Percentiles rank a stretch among this genome's conserved stretches.
Conservation (phyloP, 768 basidiomycete genomes). For the Psilocybe sp. region DNA sequence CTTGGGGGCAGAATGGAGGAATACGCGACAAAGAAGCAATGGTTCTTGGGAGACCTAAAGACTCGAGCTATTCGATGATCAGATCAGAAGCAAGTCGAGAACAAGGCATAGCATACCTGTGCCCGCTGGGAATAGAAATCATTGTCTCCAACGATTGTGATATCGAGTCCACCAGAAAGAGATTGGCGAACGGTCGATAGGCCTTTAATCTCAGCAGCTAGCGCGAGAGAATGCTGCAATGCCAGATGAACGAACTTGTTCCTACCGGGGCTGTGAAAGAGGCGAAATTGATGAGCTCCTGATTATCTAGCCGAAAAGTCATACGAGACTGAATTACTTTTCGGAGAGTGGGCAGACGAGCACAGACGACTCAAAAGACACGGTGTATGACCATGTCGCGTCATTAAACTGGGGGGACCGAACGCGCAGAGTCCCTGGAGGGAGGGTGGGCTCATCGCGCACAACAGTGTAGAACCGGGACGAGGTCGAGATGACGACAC, state of each 20-base stretch:
- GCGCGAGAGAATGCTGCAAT: conserved; percentile 69
- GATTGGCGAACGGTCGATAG: conserved; percentile 34
- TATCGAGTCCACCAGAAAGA: conserved; percentile 59
- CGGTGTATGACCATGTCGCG: conserved; percentile 73
- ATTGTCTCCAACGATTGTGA: conserved; percentile 89
- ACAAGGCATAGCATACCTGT: conserved; percentile 48
- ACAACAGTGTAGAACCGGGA: conserved; percentile 91
- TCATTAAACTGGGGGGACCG: conserved; percentile 89
- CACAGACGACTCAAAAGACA: conserved; percentile 37
- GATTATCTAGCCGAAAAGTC: conserved; percentile 2
- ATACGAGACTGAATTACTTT: conserved; percentile 34
- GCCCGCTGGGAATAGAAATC: conserved; percentile 96
- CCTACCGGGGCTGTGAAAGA: conserved; percentile 39
- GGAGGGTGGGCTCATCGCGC: conserved; percentile 28
- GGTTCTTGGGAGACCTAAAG: conserved; percentile 57
- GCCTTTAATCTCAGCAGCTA: conserved; percentile 61
- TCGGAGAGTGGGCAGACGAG: conserved; percentile 29
- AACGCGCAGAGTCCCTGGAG: conserved; percentile 56
- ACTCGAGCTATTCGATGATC: conserved; percentile 50
- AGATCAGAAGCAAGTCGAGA: not conserved
- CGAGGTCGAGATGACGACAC: conserved; percentile 87
- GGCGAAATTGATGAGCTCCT: conserved; percentile 10
- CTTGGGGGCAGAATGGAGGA: conserved; percentile 72
- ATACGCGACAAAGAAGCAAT: conserved; percentile 63
- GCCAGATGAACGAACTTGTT: conserved; percentile 96